Evolutionary conservation across 495 filamentous ascomycete species (phyloP), one percentile per base, ranked within the genome.

Genomic region (Saxophila tyrrhenica): DNA sequence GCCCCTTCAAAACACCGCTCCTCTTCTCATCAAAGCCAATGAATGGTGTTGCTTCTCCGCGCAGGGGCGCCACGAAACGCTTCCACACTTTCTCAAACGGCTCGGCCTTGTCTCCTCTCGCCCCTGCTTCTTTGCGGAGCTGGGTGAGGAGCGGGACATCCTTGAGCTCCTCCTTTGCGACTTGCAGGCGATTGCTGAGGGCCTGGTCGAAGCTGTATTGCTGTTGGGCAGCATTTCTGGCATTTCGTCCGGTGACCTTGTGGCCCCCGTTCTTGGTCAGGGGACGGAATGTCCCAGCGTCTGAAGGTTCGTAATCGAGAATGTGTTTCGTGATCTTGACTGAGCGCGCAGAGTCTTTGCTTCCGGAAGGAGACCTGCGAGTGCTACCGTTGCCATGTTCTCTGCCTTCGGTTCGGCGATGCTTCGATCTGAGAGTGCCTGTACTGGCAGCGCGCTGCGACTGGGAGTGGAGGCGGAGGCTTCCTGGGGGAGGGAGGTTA

Each of bases 71-170:
- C 17, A 52, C 41, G 38, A 56, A 61, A 20, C 17, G 23, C 9
- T 25, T 25, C 58, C 58, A 61, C 1, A 61, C 19, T 38, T 45
- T 56, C 11, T 48, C 19, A 44, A 56, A 61, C 3, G 2, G 7
- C 25, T 42, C 48, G 9, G 22, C 41, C 13, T 20, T 46, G 16
- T 32, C 43, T 3, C 39, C 53, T 1, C 16, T 22, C 2, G 32
- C 39, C 17, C 48, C 39, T 16, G 21, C 32, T 21, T 60, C 54
- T 22, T 50, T 44, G 29, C 29, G 16, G 35, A 61, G 9, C 20
- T 56, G 43, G n/a, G 57, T 50, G 8, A 63, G 23, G 42, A 63
- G 5, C 11, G 60, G 60, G 9, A 56, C 54, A 25, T 56, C 17
- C 38, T 55, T 29, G 24, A 63, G 38, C 46, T 59, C 53, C 17